These are phyloP conservation scores for Saksenaea oblongispora DNA, from an alignment of 371 early-diverging fungal species.

Conservation along the genomic window DNA sequence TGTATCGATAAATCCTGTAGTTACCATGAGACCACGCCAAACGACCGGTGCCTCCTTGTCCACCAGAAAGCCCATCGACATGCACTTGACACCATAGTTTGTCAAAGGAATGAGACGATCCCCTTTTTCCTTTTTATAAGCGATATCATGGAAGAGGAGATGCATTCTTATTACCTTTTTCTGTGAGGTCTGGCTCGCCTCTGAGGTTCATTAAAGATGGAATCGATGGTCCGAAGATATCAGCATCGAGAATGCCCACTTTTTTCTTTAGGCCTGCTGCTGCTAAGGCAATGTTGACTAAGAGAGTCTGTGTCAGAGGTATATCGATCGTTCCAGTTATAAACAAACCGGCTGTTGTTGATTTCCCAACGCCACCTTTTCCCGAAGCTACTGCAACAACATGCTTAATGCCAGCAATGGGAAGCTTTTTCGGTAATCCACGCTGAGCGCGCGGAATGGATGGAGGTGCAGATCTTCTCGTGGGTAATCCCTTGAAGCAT, in stretches of 20 bases:
- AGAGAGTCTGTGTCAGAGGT: background rate
- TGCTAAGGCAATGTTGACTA: constrained; percentile 82
- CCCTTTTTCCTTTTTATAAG: constrained; percentile 58
- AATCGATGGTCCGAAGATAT: constrained; percentile 90
- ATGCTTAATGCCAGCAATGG: constrained; percentile 68
- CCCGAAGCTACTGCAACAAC: constrained; percentile 86
- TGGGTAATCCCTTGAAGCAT: constrained; percentile 37
- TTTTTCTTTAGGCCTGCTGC: constrained; percentile 60
- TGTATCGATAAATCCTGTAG: background rate
- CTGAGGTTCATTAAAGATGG: constrained; percentile 83
- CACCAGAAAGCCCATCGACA: constrained; percentile 92
- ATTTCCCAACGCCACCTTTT: constrained; percentile 92
- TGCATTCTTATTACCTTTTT: no score
- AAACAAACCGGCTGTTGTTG: constrained; percentile 75
- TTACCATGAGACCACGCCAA: constrained; percentile 90
- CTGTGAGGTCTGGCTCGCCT: constrained; percentile 70
- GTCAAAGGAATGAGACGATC: constrained; percentile 68
- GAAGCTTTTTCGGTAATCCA: constrained; percentile 67
- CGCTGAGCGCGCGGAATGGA: constrained; percentile 62
- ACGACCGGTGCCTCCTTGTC: constrained; percentile 79
- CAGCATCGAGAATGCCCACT: constrained; percentile 88
- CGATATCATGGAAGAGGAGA: no score
- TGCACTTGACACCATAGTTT: constrained; percentile 86
- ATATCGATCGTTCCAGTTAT: background rate
- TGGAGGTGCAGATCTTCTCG: constrained; percentile 36